Percentiles rank a stretch among this genome's conserved stretches.
Conservation (phyloP, 1,139 yeast genomes). For the Torulaspora pretoriensis region DNA sequence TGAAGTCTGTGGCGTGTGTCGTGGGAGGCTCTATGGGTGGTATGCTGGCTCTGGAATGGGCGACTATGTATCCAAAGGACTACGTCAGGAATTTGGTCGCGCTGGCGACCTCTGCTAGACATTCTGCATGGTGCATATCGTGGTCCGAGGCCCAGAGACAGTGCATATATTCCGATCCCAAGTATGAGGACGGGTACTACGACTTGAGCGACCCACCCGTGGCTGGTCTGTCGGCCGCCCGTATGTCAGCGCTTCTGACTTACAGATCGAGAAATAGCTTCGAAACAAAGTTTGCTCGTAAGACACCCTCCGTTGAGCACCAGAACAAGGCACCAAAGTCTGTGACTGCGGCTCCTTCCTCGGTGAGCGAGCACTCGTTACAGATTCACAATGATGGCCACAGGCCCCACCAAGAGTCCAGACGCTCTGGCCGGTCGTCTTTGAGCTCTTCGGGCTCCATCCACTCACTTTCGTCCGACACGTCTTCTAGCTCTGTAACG, state of each 20-base stretch:
- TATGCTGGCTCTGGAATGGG: slow-evolving; percentile 90
- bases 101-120: slow-evolving; percentile 89
- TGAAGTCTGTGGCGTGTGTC: slow-evolving; percentile 72
- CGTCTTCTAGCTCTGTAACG: slow-evolving; percentile 26
- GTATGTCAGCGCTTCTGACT: slow-evolving; percentile 93
- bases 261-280: slow-evolving; percentile 90
- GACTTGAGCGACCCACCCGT: slow-evolving; percentile 71
- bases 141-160: slow-evolving; percentile 99
- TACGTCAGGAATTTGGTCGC: slow-evolving; percentile 76
- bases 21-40: slow-evolving; percentile 99
- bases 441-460: slow-evolving; percentile 23
- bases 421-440: slow-evolving; percentile 19
- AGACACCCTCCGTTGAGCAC: slow-evolving; percentile 45
- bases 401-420: slow-evolving; percentile 11
- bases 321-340: slow-evolving; percentile 20
- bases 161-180: slow-evolving; percentile 90
- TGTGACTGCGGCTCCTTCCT: slow-evolving; percentile 33
- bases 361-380: slow-evolving; percentile 50
- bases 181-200: slow-evolving; percentile 84
- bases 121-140: slow-evolving; percentile 97
- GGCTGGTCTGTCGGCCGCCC: slow-evolving; percentile 88
- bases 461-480: slow-evolving; percentile 29
- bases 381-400: slow-evolving; percentile 66
- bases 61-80: slow-evolving; percentile 59
- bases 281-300: slow-evolving; percentile 85